phyloP scores from a whole-genome alignment of 352 stramenopile species.

The Phytopythium sindhum region DNA sequence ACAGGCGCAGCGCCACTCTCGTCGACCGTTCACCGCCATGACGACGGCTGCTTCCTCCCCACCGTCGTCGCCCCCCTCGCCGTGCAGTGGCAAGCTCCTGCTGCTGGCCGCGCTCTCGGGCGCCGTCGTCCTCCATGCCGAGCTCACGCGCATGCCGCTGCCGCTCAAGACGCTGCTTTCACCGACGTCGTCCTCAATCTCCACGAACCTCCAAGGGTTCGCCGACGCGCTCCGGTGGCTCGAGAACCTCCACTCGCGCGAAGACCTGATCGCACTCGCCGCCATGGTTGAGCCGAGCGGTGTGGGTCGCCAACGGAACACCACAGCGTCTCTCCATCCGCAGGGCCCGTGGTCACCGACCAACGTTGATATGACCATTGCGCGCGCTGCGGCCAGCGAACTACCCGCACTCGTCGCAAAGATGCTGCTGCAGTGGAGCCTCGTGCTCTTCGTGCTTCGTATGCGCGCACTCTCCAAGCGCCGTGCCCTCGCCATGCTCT shows the following conservation, averaged over 20 bases:
- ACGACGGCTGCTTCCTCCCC: background rate
- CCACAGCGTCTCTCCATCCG: background rate
- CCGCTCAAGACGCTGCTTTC: conserved; percentile 32
- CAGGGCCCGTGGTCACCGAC: background rate
- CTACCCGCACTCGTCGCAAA: conserved; percentile 33
- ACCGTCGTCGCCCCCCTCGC: background rate
- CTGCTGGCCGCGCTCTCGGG: conserved; percentile 25
- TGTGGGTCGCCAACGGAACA: background rate
- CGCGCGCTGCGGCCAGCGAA: conserved; percentile 22
- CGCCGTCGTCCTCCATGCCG: conserved; percentile 24
- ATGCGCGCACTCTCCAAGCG: conserved; percentile 27
- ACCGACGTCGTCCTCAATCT: background rate
- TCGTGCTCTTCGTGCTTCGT: conserved; percentile 46
- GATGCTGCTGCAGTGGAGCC: conserved; percentile 38
- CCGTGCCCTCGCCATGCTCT: conserved; percentile 30
- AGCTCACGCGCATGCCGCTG: conserved; percentile 25
- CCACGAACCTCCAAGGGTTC: conserved; percentile 37
- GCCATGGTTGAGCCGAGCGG: conserved; percentile 4
- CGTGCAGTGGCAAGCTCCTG: conserved; percentile 10
- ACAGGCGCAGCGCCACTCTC: background rate
- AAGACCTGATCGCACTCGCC: conserved; percentile 36
- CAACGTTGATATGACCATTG: conserved; percentile 5
- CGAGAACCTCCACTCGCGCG: conserved; percentile 35
- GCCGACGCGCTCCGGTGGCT: conserved; percentile 51
- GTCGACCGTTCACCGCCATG: background rate